Conservation (phyloP, 176 grass and related monocot species). For the Chrysopogon serrulatus region DNA sequence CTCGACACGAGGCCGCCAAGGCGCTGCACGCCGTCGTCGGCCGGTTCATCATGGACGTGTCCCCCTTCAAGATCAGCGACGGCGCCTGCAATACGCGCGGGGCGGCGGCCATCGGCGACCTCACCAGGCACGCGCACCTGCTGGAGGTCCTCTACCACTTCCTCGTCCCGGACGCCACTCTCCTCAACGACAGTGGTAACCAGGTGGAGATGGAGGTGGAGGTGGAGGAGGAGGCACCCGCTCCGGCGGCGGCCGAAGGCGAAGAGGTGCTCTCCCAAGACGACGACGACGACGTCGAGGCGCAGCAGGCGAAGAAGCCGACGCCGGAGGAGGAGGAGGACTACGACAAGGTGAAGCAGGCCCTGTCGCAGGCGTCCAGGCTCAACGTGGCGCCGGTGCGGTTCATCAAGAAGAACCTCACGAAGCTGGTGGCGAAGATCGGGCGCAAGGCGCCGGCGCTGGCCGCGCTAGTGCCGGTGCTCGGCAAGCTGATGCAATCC, state of each 20-base stretch:
- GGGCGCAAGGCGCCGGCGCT: not conserved
- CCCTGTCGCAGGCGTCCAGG: not conserved
- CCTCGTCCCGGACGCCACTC: slow-evolving; percentile 29
- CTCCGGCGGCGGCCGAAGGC: not conserved
- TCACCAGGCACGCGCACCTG: slow-evolving; percentile 39
- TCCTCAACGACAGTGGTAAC: not conserved
- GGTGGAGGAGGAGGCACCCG: not conserved
- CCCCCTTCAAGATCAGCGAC: slow-evolving; percentile 51
- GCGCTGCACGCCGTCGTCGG: not conserved
- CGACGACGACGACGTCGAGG: not conserved
- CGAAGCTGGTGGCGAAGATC: not conserved
- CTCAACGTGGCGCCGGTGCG: slow-evolving; percentile 5
- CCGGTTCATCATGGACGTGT: slow-evolving; percentile 48
- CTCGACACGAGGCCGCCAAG: slow-evolving; percentile 6
- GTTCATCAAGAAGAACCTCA: slow-evolving; percentile 25
- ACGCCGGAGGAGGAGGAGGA: not conserved
- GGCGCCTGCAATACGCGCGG: not conserved
- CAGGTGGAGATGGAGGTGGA: not conserved
- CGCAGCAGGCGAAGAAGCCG: slow-evolving; percentile 1
- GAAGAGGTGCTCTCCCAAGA: slow-evolving; percentile 8
- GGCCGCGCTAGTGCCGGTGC: not conserved
- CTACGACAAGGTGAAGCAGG: slow-evolving; percentile 39
- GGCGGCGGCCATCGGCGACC: slow-evolving; percentile 5
- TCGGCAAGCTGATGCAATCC: not conserved
- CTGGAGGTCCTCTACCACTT: slow-evolving; percentile 58